Evolutionary conservation across 495 filamentous ascomycete species (phyloP).

Genomic region (Cryomyces minteri): DNA sequence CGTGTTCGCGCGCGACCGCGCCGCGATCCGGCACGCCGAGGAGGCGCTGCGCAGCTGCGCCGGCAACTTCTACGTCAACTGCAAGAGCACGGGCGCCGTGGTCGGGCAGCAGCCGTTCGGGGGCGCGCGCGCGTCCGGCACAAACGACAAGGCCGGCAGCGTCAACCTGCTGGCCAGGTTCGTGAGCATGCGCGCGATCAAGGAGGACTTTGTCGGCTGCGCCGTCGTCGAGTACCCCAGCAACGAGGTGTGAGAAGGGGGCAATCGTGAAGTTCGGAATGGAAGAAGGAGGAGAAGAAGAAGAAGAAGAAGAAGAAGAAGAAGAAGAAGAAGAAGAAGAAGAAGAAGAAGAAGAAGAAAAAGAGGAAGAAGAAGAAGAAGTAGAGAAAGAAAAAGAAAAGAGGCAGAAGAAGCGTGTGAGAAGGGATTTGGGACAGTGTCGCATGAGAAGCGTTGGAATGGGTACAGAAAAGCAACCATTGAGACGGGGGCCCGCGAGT

Average conservation of each 20-base stretch:
- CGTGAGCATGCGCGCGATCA: conserved; percentile 23
- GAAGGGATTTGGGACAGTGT: too few relatives aligned
- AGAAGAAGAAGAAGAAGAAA: too few relatives aligned
- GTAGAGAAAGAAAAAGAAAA: too few relatives aligned
- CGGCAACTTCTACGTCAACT: conserved; percentile 26
- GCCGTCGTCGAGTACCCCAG: conserved; percentile 20
- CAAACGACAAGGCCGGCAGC: conserved; percentile 26
- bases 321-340: too few relatives aligned
- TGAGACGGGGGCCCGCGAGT: too few relatives aligned
- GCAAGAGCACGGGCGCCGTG: conserved; percentile 22
- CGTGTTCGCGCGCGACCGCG: conserved; percentile 21
- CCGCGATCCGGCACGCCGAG: conserved; percentile 17
- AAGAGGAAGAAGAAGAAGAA: too few relatives aligned
- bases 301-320: too few relatives aligned
- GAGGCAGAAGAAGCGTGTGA: too few relatives aligned
- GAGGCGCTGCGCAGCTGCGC: conserved; percentile 20
- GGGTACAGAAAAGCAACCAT: too few relatives aligned
- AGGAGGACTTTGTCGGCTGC: conserved; percentile 21
- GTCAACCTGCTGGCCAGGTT: conserved; percentile 20
- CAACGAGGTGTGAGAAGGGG: conserved; percentile 9
- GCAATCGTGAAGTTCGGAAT: too few relatives aligned
- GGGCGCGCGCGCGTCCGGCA: conserved; percentile 21
- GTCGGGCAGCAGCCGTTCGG: conserved; percentile 27
- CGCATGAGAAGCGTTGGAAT: too few relatives aligned
- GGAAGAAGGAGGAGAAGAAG: too few relatives aligned